Conservation (phyloP, 257 asterid genomes). For the Phtheirospermum japonicum region DNA sequence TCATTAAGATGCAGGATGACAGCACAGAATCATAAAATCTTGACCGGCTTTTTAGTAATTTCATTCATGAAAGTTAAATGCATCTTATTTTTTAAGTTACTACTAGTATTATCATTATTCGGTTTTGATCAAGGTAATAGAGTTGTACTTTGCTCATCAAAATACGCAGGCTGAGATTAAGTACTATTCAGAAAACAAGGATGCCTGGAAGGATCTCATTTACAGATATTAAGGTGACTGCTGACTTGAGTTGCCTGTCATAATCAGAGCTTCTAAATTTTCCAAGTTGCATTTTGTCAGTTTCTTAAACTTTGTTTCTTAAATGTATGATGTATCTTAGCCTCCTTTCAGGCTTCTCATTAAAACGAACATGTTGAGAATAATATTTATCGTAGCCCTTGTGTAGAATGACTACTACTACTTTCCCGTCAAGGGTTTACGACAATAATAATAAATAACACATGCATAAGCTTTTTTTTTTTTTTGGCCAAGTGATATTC, state of each 20-base stretch:
- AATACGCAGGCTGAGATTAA: background rate
- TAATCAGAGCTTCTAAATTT: background rate
- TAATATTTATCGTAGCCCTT: background rate
- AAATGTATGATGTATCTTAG: background rate
- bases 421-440: background rate
- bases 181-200: constrained; percentile 5
- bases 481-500: background rate
- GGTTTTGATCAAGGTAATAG: background rate
- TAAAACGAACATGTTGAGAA: background rate
- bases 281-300: background rate
- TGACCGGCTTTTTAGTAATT: background rate
- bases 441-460: background rate
- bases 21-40: background rate
- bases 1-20: background rate
- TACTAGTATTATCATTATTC: background rate
- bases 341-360: background rate
- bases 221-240: constrained; percentile 4
- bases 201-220: constrained; percentile 5
- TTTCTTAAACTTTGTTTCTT: background rate
- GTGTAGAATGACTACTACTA: background rate
- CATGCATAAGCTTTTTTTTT: background rate
- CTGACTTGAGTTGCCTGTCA: background rate
- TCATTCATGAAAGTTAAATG: background rate
- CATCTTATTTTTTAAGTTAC: background rate
- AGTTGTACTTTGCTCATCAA: background rate